Evolutionary conservation across 2,329 filamentous ascomycete genomes (phyloP).

Genomic region (Aureobasidium sp.): DNA sequence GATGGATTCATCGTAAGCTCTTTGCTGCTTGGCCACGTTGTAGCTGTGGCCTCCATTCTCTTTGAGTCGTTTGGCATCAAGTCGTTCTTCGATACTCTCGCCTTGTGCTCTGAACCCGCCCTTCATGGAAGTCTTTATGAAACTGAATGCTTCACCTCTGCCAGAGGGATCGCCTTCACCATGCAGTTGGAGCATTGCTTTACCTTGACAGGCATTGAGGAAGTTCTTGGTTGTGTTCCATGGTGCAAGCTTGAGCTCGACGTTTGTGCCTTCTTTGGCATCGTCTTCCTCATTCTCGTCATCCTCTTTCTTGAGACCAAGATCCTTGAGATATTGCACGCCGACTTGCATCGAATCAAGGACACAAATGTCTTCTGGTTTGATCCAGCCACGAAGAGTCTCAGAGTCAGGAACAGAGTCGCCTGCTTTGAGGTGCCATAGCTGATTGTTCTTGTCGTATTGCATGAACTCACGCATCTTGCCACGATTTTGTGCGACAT

Average conservation of each 20-base stretch:
- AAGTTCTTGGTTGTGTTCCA: slow-evolving; percentile 98
- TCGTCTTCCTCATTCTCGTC: slow-evolving; percentile 59
- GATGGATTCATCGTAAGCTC: slow-evolving; percentile 86
- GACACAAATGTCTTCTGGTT: slow-evolving; percentile 89
- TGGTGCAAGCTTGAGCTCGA: slow-evolving; percentile 84
- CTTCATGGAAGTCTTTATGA: slow-evolving; percentile 98
- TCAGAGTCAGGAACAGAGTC: slow-evolving; percentile 75
- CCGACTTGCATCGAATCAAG: slow-evolving; percentile 97
- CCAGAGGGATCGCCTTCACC: slow-evolving; percentile 93
- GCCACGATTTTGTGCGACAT: slow-evolving; percentile 89
- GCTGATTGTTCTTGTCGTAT: slow-evolving; percentile 83
- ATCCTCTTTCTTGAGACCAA: slow-evolving; percentile 67
- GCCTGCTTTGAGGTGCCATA: slow-evolving; percentile 70
- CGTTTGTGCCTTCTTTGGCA: slow-evolving; percentile 63
- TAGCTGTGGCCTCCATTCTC: slow-evolving; percentile 84
- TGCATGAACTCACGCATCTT: slow-evolving; percentile 95
- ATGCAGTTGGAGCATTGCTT: slow-evolving; percentile 93
- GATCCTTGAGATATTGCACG: slow-evolving; percentile 81
- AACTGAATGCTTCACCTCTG: slow-evolving; percentile 88
- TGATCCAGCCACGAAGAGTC: slow-evolving; percentile 78
- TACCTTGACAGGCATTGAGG: slow-evolving; percentile 83
- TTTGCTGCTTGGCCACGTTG: slow-evolving; percentile 91
- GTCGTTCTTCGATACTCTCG: slow-evolving; percentile 79
- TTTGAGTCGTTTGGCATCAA: slow-evolving; percentile 66
- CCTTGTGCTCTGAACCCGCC: slow-evolving; percentile 89